These are phyloP conservation scores for Silene conica DNA, from an alignment of 148 eudicot genomes.

Conservation along the genomic window DNA sequence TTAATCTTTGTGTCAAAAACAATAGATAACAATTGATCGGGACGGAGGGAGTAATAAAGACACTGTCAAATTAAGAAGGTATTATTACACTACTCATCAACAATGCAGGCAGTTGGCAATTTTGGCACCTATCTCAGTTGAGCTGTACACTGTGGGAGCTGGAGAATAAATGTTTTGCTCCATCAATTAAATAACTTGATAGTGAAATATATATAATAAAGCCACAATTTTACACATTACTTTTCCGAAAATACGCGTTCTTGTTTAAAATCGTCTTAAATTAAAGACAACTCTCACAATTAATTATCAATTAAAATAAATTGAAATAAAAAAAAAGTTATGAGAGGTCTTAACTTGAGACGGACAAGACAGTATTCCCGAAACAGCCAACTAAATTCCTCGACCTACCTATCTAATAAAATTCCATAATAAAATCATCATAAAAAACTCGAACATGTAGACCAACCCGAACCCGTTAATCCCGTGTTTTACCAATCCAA, in stretches of 20 bases:
- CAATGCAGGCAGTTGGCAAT: neutral
- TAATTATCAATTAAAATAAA: too few species aligned
- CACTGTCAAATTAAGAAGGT: neutral
- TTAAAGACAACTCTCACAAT: too few species aligned
- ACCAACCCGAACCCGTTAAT: slow-evolving; percentile 41
- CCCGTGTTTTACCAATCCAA: slow-evolving; percentile 36
- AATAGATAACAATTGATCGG: too few species aligned
- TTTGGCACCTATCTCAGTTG: slow-evolving; percentile 4
- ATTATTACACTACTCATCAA: slow-evolving; percentile 14
- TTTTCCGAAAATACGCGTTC: neutral
- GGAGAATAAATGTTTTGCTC: slow-evolving; percentile 24
- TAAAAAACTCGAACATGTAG: slow-evolving; percentile 29
- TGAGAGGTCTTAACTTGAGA: too few species aligned
- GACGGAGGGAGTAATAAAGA: too few species aligned
- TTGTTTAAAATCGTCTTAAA: too few species aligned
- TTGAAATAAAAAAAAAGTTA: too few species aligned
- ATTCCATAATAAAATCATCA: slow-evolving; percentile 31
- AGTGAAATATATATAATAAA: slow-evolving; percentile 8
- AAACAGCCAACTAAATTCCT: slow-evolving; percentile 3
- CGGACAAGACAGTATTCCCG: neutral
- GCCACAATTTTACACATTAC: slow-evolving; percentile 7
- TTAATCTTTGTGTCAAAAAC: too few species aligned
- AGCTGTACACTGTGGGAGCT: slow-evolving; percentile 12
- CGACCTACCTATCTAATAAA: slow-evolving; percentile 16
- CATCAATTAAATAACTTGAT: slow-evolving; percentile 21